These are phyloP conservation scores for Epichloe aotearoae DNA, from an alignment of 2,329 filamentous ascomycete genomes.

Conservation along the genomic window DNA sequence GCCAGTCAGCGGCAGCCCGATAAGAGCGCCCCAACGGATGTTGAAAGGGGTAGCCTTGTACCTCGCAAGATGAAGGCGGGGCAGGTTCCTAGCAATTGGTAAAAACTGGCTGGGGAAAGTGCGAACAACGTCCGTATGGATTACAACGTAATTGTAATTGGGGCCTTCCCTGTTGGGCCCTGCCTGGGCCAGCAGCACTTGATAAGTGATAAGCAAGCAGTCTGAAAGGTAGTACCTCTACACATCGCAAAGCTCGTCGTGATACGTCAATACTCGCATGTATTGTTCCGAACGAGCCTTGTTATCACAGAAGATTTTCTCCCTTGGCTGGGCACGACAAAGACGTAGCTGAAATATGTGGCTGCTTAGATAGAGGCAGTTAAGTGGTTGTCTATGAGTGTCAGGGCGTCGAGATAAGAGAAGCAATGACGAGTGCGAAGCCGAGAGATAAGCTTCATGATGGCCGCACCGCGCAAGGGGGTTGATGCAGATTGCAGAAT, in stretches of 20 bases:
- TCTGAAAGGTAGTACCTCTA: too few relatives aligned
- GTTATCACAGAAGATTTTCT: too few relatives aligned
- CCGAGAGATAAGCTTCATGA: not conserved
- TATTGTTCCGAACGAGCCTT: too few relatives aligned
- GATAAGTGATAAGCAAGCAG: not conserved
- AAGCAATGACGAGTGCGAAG: not conserved
- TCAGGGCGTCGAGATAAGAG: not conserved
- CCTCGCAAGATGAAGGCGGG: not conserved
- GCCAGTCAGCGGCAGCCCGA: not conserved
- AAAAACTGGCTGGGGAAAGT: not conserved
- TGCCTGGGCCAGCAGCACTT: not conserved
- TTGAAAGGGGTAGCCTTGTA: too few relatives aligned
- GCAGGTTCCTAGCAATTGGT: not conserved
- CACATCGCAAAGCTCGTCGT: too few relatives aligned
- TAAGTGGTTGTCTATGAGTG: not conserved
- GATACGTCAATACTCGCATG: too few relatives aligned
- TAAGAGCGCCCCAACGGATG: not conserved
- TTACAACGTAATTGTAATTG: not conserved
- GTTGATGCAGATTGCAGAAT: not conserved
- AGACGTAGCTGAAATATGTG: not conserved
- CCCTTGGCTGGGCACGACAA: not conserved
- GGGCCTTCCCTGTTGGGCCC: not conserved
- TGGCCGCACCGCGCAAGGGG: not conserved
- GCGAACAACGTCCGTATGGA: not conserved
- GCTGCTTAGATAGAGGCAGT: not conserved